These are phyloP conservation scores for Dryadomyces quercus-mongolicae DNA, from an alignment of 2,329 filamentous ascomycete genomes.

Conservation along the genomic window DNA sequence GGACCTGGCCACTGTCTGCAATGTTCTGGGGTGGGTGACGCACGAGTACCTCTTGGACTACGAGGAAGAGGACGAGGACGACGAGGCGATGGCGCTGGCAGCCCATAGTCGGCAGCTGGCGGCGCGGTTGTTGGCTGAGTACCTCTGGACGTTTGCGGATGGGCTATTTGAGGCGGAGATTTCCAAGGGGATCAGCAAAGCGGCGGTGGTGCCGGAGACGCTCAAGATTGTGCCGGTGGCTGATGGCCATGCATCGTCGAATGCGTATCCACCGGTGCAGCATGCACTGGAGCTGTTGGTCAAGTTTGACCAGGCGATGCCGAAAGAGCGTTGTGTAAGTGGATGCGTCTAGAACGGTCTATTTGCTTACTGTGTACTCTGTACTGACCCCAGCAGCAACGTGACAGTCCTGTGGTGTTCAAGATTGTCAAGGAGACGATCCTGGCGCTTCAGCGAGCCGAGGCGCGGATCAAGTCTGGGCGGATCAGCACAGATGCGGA, in stretches of 20 bases:
- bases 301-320: conserved; percentile 53
- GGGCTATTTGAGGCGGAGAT: conserved; percentile 42
- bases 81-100: conserved; percentile 29
- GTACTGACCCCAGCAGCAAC: conserved; percentile 22
- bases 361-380: neutral
- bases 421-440: conserved; percentile 85
- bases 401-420: conserved; percentile 44
- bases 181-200: conserved; percentile 39
- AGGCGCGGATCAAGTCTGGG: conserved; percentile 54
- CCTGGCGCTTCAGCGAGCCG: conserved; percentile 65
- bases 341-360: neutral
- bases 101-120: conserved; percentile 44
- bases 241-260: conserved; percentile 37
- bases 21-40: conserved; percentile 43
- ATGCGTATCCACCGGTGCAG: conserved; percentile 45
- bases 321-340: conserved; percentile 47
- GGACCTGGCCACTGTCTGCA: conserved; percentile 38
- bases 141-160: conserved; percentile 46
- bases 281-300: conserved; percentile 44
- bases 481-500: conserved; percentile 57
- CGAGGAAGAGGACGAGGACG: conserved; percentile 34
- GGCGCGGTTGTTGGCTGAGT: conserved; percentile 41
- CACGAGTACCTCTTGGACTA: conserved; percentile 46
- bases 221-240: conserved; percentile 38
- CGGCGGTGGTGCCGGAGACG: conserved; percentile 30